Evolutionary conservation across 306 rosid species (phyloP).

Genomic region (Pyrus communis): DNA sequence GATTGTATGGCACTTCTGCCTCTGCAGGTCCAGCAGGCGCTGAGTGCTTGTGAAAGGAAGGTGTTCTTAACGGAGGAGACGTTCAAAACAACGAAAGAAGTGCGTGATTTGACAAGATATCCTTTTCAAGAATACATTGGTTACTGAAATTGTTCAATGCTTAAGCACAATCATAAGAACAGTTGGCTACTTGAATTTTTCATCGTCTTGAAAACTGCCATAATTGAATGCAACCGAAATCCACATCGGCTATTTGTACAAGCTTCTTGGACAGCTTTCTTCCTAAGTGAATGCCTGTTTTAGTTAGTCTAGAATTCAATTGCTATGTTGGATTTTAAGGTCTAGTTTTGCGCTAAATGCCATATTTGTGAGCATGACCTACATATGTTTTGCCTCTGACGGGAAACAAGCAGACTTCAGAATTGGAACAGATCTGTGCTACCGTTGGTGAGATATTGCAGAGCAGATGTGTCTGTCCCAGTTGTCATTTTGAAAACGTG

Average conservation of each 20-base stretch:
- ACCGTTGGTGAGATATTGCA: slow-evolving; percentile 67
- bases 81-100: slow-evolving; percentile 29
- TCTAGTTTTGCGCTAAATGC: background rate
- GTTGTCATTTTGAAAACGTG: slow-evolving; percentile 59
- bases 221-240: background rate
- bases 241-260: background rate
- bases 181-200: background rate
- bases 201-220: background rate
- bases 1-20: slow-evolving; percentile 19
- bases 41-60: slow-evolving; percentile 43
- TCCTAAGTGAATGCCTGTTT: background rate
- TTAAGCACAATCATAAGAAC: background rate
- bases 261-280: background rate
- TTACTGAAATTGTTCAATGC: background rate
- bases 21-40: slow-evolving; percentile 54
- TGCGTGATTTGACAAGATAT: slow-evolving; percentile 55
- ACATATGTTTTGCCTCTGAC: slow-evolving; percentile 43
- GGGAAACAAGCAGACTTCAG: slow-evolving; percentile 53
- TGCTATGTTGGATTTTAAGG: background rate
- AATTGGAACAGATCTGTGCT: slow-evolving; percentile 36
- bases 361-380: background rate
- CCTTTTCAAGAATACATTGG: slow-evolving; percentile 33
- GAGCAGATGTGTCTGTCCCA: slow-evolving; percentile 58
- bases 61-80: slow-evolving; percentile 45
- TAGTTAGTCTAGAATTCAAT: background rate